Evolutionary conservation across 75 land plant genomes (phyloP), one percentile per base, ranked within the genome.

Genomic region (Sequoia sempervirens): DNA sequence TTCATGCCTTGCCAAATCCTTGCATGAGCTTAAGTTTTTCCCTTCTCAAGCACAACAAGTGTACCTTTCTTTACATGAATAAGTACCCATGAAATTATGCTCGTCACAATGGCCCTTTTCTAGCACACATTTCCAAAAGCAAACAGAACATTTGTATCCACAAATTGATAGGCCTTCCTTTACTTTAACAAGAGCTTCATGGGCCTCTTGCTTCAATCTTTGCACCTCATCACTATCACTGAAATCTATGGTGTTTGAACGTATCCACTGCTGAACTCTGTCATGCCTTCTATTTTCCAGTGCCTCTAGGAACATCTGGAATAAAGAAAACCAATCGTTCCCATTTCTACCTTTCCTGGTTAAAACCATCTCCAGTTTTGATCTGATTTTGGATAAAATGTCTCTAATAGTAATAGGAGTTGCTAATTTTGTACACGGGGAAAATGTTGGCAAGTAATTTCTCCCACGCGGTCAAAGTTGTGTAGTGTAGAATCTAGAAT

Each of bases 71-170:
- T 0, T 28, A 83, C 90, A 86, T 17, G 18, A 26, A 74, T 88
- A 88, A 68, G 23, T 66, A 2, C 88, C 88, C 56, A 83, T 80
- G 78, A 88, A 89, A 53, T 84, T 79, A 46, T 89, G 90, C 3
- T 82, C 54, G 7, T 79, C 78, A 20, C 61, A 32, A 84, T 89
- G 86, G 46, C 79, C 78, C 45, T 84, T 81, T 54, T 82, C 84
- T 26, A 84, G 32, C 32, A 86, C 70, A 36, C 88, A 89, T 30
- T 32, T 18, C 28, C 87, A 88, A 34, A 89, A 89, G 40, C 88
- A 89, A 32, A 30, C 15, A n/a, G 66, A 38, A 28, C 90, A 89
- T 66, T 86, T 86, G 58, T 86, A 86, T 68, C 80, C 78, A 76
- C 88, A 89, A 23, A 89, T 82, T 36, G 54, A 36, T n/a, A 86